phyloP scores from a whole-genome alignment of 371 early-diverging fungal genomes.

The Batrachochytrium dendrobatidis region DNA sequence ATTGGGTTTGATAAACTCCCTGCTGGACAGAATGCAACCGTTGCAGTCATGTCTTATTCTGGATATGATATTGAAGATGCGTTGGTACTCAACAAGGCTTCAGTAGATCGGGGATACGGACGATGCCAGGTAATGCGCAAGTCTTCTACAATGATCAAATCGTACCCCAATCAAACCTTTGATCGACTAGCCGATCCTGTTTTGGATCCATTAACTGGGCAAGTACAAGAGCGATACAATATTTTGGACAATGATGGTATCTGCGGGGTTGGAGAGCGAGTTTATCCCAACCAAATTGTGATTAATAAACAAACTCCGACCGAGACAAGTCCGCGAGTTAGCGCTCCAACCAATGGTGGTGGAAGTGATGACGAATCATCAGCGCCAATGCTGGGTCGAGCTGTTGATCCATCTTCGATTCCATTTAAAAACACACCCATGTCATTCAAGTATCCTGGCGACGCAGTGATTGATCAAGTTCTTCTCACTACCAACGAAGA shows the following conservation, averaged over 20 bases:
- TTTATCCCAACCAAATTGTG: constrained; percentile 61
- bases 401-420: constrained; percentile 36
- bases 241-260: constrained; percentile 83
- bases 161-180: constrained; percentile 81
- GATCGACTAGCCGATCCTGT: constrained; percentile 80
- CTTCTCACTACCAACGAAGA: constrained; percentile 89
- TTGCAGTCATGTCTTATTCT: constrained; percentile 99
- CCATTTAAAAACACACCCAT: constrained; percentile 74
- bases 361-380: constrained; percentile 8
- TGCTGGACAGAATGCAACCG: constrained; percentile 99
- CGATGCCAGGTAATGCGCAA: constrained; percentile 95
- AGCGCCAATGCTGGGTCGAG: background rate
- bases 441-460: constrained; percentile 80
- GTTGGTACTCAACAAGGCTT: constrained; percentile 94
- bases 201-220: constrained; percentile 26
- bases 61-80: constrained; percentile 99
- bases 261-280: constrained; percentile 77
- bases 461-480: constrained; percentile 78
- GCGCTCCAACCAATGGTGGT: constrained; percentile 21
- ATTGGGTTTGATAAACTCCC: constrained; percentile 97
- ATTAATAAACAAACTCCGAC: constrained; percentile 85
- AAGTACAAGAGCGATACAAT: constrained; percentile 47
- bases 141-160: constrained; percentile 67
- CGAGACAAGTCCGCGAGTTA: constrained; percentile 57
- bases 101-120: constrained; percentile 98